These are phyloP conservation scores for Chimonanthus praecox DNA, from an alignment of 164 flowering plant genomes.

Conservation along the genomic window DNA sequence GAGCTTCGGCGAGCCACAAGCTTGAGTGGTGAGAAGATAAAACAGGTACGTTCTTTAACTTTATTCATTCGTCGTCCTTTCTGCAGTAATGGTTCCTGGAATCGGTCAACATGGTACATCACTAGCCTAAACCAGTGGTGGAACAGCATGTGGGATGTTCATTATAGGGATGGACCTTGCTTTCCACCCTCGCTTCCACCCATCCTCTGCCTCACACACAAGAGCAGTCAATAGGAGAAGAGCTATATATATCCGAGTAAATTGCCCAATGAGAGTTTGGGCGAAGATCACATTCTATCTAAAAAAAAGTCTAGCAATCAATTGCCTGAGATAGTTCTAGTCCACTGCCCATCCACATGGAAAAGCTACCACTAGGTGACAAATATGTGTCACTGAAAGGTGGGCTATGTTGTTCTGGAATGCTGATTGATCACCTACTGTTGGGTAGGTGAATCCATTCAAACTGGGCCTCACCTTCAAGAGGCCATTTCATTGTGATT, in stretches of 20 bases:
- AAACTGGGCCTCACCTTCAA: background rate
- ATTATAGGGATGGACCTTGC: background rate
- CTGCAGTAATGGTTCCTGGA: background rate
- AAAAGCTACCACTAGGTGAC: background rate
- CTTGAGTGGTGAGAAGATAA: constrained; percentile 51
- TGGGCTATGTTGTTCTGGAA: background rate
- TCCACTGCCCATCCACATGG: background rate
- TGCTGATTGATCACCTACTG: background rate
- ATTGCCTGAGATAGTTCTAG: background rate
- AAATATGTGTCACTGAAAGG: background rate
- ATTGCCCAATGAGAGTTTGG: too few species aligned
- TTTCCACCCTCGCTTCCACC: background rate
- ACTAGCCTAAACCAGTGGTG: background rate
- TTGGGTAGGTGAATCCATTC: background rate
- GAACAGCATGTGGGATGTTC: background rate
- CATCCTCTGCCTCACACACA: background rate
- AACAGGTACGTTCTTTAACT: constrained; percentile 37
- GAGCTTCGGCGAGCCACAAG: constrained; percentile 28
- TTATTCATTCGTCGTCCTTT: background rate
- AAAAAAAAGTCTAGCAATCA: background rate
- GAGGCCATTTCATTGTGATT: background rate
- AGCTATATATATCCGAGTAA: background rate
- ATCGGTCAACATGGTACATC: background rate
- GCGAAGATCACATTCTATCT: background rate
- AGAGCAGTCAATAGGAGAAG: background rate